These are phyloP conservation scores for Albifimbria verrucaria DNA, from an alignment of 2,329 filamentous ascomycete species.

Conservation along the genomic window DNA sequence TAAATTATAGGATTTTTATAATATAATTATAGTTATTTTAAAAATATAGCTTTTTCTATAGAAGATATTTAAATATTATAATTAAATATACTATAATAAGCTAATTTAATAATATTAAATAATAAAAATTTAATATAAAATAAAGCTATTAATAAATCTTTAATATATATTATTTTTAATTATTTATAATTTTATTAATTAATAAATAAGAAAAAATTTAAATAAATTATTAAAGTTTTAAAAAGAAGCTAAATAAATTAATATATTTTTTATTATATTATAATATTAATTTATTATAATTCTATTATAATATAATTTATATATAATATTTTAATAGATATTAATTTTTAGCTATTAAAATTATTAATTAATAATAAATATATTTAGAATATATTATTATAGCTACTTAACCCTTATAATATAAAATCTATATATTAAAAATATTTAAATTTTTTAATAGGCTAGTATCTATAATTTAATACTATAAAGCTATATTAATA, in stretches of 20 bases:
- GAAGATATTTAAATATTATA: background rate
- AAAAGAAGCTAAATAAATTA: background rate
- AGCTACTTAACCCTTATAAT: background rate
- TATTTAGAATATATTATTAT: conserved; percentile 2
- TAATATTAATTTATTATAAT: no score
- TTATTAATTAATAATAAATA: conserved; percentile 1
- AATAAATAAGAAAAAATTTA: background rate
- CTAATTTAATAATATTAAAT: no score
- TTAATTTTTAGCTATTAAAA: background rate
- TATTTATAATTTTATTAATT: background rate
- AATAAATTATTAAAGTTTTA: background rate
- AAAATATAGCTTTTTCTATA: no score
- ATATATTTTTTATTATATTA: no score
- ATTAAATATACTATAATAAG: no score
- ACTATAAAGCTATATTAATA: background rate
- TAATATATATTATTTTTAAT: background rate
- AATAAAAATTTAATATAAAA: background rate
- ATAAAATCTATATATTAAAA: conserved; percentile 2
- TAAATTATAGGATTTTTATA: no score
- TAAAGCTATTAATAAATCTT: no score
- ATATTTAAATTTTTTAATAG: conserved; percentile 1
- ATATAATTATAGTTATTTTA: no score
- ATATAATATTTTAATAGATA: conserved; percentile 4
- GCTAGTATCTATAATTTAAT: conserved; percentile 1
- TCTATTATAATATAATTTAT: no score